Conservation (phyloP, 345 rosid species). For the Euphorbia peplus region DNA sequence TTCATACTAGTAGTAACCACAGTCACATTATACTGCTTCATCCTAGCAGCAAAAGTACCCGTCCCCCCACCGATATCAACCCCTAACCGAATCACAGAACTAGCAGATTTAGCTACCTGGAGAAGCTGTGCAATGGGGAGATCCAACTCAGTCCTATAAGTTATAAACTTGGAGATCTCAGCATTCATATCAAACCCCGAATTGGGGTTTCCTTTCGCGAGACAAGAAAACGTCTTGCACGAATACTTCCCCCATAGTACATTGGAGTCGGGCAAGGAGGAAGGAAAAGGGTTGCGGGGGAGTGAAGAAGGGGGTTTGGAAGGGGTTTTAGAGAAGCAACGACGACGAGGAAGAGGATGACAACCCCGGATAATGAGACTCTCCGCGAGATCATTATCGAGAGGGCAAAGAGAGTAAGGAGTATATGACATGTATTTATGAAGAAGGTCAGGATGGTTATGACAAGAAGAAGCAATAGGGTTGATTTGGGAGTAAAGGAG, state of each 20-base stretch:
- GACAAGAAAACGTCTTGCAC: slow-evolving; percentile 74
- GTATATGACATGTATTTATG: slow-evolving; percentile 80
- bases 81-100: slow-evolving; percentile 64
- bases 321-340: slow-evolving; percentile 88
- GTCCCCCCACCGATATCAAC: slow-evolving; percentile 88
- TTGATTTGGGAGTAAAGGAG: slow-evolving; percentile 72
- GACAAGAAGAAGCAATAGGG: slow-evolving; percentile 87
- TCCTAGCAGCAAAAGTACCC: slow-evolving; percentile 79
- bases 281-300: slow-evolving; percentile 48
- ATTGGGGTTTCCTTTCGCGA: slow-evolving; percentile 44
- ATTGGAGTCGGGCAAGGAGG: slow-evolving; percentile 58
- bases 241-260: slow-evolving; percentile 68
- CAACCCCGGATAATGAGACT: slow-evolving; percentile 89
- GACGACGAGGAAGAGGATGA: slow-evolving; percentile 98
- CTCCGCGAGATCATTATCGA: slow-evolving; percentile 68
- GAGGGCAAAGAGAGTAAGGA: slow-evolving; percentile 81
- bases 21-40: slow-evolving; percentile 70
- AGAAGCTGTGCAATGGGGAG: slow-evolving; percentile 83
- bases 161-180: slow-evolving; percentile 48
- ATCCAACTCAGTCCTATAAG: slow-evolving; percentile 69
- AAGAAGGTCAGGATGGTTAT: slow-evolving; percentile 79
- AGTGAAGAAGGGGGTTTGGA: slow-evolving; percentile 43
- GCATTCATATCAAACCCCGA: slow-evolving; percentile 56
- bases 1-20: slow-evolving; percentile 88
- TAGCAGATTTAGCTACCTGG: slow-evolving; percentile 56